Conservation (phyloP, 2,329 filamentous ascomycete genomes). For the Cercospora sesami region DNA sequence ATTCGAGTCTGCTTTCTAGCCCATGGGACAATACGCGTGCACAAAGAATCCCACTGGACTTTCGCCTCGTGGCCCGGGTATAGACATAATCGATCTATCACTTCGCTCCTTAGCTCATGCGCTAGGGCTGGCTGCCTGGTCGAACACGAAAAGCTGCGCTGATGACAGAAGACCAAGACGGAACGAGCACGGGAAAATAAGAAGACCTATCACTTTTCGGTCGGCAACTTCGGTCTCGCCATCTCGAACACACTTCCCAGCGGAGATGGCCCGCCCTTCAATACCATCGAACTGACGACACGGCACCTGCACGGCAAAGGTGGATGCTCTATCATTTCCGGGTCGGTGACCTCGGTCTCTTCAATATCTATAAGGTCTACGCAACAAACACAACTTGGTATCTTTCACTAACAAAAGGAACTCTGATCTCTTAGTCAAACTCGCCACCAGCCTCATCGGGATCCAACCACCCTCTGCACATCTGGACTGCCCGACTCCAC, state of each 20-base stretch:
- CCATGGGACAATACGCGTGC: background rate
- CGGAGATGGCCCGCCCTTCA: background rate
- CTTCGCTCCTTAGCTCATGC: background rate
- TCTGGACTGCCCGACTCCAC: slow-evolving; percentile 76
- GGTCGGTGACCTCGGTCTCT: background rate
- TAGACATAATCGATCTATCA: background rate
- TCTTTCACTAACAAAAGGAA: slow-evolving; percentile 1
- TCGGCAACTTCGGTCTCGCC: background rate
- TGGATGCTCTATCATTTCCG: background rate
- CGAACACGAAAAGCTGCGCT: background rate
- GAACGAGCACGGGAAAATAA: background rate
- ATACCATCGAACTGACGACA: background rate
- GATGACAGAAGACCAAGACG: background rate
- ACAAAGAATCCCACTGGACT: background rate
- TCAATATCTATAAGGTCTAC: background rate
- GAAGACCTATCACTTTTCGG: background rate
- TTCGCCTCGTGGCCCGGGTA: background rate
- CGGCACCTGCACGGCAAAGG: background rate
- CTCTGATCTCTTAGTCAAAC: background rate
- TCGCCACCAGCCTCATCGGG: slow-evolving; percentile 23
- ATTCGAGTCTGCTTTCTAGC: background rate
- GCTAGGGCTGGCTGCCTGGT: background rate
- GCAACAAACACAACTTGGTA: slow-evolving; percentile 3
- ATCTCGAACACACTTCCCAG: background rate
- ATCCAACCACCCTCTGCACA: slow-evolving; percentile 67